phyloP scores from a whole-genome alignment of 768 basidiomycete genomes.

The Boletus eberwhitei region DNA sequence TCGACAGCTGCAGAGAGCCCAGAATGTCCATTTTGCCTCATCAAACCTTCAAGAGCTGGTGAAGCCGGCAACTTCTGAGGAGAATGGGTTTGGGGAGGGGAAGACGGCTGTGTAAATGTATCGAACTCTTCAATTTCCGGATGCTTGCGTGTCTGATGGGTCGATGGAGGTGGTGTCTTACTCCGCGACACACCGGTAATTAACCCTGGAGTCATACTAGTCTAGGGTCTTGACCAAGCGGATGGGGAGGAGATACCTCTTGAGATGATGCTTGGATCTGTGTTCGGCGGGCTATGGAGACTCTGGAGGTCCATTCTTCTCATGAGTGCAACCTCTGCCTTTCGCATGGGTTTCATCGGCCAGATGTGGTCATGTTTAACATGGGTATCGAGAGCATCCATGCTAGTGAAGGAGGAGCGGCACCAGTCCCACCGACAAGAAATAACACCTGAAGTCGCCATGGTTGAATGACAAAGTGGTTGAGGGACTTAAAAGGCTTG shows the following conservation, averaged over 20 bases:
- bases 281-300: conserved; percentile 16
- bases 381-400: conserved; percentile 42
- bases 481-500: background rate
- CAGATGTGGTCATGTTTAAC: conserved; percentile 47
- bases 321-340: conserved; percentile 42
- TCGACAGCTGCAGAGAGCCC: conserved; percentile 17
- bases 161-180: background rate
- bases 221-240: background rate
- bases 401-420: conserved; percentile 36
- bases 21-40: conserved; percentile 4
- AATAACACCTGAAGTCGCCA: conserved; percentile 16
- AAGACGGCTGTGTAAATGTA: conserved; percentile 22
- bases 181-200: background rate
- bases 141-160: background rate
- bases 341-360: conserved; percentile 40
- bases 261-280: conserved; percentile 10
- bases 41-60: conserved; percentile 20
- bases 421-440: conserved; percentile 58
- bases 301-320: conserved; percentile 38
- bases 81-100: conserved; percentile 14
- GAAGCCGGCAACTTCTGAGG: conserved; percentile 13
- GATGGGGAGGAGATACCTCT: conserved; percentile 18
- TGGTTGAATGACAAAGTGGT: background rate
- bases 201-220: conserved; percentile 9
- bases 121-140: conserved; percentile 6